Conservation (phyloP, 129 eudicot genomes). For the Chrysanthemum lavandulifolium region DNA sequence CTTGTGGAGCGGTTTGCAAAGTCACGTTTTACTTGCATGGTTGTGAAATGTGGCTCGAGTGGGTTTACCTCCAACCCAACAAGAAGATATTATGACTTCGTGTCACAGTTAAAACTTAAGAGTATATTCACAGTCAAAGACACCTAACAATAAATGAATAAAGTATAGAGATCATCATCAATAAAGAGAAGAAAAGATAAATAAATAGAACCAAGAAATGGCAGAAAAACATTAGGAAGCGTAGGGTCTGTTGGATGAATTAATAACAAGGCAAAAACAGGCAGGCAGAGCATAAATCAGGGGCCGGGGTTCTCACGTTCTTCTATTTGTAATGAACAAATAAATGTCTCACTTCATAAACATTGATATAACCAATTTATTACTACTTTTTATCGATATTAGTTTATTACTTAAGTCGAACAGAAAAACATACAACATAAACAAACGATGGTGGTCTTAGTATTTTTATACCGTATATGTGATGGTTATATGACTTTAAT, state of each 20-base stretch:
- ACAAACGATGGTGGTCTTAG: too few species aligned
- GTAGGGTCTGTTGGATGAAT: not conserved
- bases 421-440: not conserved
- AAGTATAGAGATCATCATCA: not conserved
- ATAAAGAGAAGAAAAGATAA: not conserved
- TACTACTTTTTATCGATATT: not conserved
- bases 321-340: slow-evolving; percentile 31
- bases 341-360: not conserved
- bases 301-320: slow-evolving; percentile 44
- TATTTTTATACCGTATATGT: too few species aligned
- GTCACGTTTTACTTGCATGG: too few species aligned
- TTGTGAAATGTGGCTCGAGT: too few species aligned
- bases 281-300: slow-evolving; percentile 12
- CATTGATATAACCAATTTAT: not conserved
- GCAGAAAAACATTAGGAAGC: slow-evolving; percentile 1
- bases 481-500: too few species aligned
- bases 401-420: not conserved
- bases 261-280: not conserved
- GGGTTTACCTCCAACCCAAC: too few species aligned
- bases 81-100: too few species aligned
- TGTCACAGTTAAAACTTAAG: too few species aligned
- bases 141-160: not conserved
- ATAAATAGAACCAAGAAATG: not conserved
- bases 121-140: not conserved
- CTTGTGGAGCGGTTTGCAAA: too few species aligned